Evolutionary conservation across 805 yeast genomes (phyloP), one percentile per base, ranked within the genome.

Genomic region (Metschnikowia drakensbergensis): DNA sequence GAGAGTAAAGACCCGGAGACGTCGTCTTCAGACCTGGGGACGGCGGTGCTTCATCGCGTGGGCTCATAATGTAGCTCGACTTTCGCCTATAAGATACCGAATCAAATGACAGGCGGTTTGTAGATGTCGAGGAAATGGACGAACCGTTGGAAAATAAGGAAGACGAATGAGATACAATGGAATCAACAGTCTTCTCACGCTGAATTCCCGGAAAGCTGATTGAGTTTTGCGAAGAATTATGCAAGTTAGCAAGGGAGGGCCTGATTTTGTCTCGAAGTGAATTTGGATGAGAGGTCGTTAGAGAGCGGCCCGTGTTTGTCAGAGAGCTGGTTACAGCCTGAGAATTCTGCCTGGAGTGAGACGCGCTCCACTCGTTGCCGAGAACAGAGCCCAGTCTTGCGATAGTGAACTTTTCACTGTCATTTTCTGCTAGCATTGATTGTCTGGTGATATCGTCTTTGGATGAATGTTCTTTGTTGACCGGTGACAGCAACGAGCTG

Each of bases 71-170:
- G 26, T 33, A 26, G 26, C 45, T 42, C 6, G 37, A 32, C 25
- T 32, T 33, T 11, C 37, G 45, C 26, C 33, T 23, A 17, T 61
- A 64, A 8, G 68, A 59, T 30, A 64, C 56, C 27, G 67, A 61
- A 3, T 71, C 71, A 50, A 64, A 62, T 28, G 65, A 61, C 33
- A 66, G 61, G 6, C 71, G 59, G 28, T 51, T 51, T 13, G 71
- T 63, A 17, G 64, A 55, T 2, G 63, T 50, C 10, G 72, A 65
- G n/a, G 68, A 63, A 3, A 70, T 42, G 36, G 71, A 65, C 11
- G 70, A 68, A 42, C 69, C 63, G 48, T 62, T 67, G 13, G 74
- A 68, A 49, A 71, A 70, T 5, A 71, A 51, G 9, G 74, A 69
- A 25, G 69, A 61, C 4, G 66, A 53, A 13, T 53, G 62, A 6